Evolutionary conservation across 202 grass and related monocot species (phyloP), one percentile per base, ranked within the genome.

Genomic region (Musa balbisiana): DNA sequence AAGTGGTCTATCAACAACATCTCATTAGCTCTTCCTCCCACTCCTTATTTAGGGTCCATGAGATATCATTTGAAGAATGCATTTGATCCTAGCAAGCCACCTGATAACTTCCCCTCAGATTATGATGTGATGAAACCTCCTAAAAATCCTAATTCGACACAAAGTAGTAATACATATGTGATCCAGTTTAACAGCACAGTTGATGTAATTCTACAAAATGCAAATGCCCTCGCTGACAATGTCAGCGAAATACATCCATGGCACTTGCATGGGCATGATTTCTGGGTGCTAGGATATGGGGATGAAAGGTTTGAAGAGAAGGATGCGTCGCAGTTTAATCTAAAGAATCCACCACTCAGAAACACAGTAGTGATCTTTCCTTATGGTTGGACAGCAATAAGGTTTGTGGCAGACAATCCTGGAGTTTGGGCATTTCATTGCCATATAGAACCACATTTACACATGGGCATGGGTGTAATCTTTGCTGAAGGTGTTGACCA

Each of bases 391-490:
- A 96, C 87, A 10, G 73, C 23, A 52, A 63, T 96, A 22, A 80
- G 87, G 79, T 92, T 90, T 53, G 65, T 88, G 8, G 89, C 89
- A 19, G 79, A 92, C 72, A 96, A 92, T 80, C 82, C 87, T 0
- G 87, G 92, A 21, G 83, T 89, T 20, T 90, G 92, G 92, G 89
- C 89, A 77, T 96, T 92, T 79, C 89, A 96, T 78, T 96, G 89
- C 83, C 89, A 92, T 55, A 96, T 90, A 79, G 92, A 96, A 66
- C 92, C 89, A 53, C 92, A 96, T 83, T 77, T 96, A 17, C 87
- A 96, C 52, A 90, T 92, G 89, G 89, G 92, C 26, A 92, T 92
- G 92, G 92, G 89, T 62, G 81, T 89, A 52, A 24, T 96, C 58
- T 81, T 96, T 73, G 62, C 87, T 27, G 92, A 96, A 74, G 92